Evolutionary conservation across 805 yeast genomes (phyloP).

Genomic region (Ogataea kodamae): DNA sequence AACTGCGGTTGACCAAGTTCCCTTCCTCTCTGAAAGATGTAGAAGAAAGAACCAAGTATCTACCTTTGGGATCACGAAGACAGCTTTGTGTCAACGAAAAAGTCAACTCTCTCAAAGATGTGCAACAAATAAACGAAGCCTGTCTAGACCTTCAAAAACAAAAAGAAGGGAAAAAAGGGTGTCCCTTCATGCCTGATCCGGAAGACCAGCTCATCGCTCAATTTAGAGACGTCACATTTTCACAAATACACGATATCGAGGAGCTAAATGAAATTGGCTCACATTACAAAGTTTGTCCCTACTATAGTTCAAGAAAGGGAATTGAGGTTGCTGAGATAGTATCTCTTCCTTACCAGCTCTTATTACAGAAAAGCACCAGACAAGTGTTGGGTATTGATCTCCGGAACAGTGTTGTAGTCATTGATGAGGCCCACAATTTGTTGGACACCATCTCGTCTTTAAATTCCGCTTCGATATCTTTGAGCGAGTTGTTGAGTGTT

Average conservation of each 20-base stretch:
- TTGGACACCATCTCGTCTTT: constrained; percentile 71
- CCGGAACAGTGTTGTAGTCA: constrained; percentile 63
- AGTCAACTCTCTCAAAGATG: constrained; percentile 47
- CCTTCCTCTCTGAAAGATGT: constrained; percentile 52
- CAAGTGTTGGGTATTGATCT: constrained; percentile 55
- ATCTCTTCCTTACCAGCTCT: constrained; percentile 80
- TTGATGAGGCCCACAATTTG: constrained; percentile 92
- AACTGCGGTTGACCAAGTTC: constrained; percentile 57
- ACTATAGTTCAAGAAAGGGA: constrained; percentile 66
- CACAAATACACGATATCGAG: constrained; percentile 72
- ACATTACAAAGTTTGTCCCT: constrained; percentile 65
- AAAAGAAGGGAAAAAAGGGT: constrained; percentile 27
- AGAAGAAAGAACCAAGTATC: constrained; percentile 56
- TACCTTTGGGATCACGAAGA: constrained; percentile 78
- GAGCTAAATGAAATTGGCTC: constrained; percentile 64
- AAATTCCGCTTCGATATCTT: constrained; percentile 57
- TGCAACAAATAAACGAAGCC: constrained; percentile 67
- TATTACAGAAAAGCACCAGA: constrained; percentile 61
- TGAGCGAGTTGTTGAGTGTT: constrained; percentile 44
- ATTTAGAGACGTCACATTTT: constrained; percentile 53
- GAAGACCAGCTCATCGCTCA: constrained; percentile 34
- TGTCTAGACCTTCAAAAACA: constrained; percentile 66
- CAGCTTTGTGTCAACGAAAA: constrained; percentile 76
- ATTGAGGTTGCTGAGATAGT: constrained; percentile 64
- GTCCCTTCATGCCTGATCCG: constrained; percentile 40